phyloP scores from a whole-genome alignment of 805 yeast genomes.

The Alloascoidea hylecoeti region DNA sequence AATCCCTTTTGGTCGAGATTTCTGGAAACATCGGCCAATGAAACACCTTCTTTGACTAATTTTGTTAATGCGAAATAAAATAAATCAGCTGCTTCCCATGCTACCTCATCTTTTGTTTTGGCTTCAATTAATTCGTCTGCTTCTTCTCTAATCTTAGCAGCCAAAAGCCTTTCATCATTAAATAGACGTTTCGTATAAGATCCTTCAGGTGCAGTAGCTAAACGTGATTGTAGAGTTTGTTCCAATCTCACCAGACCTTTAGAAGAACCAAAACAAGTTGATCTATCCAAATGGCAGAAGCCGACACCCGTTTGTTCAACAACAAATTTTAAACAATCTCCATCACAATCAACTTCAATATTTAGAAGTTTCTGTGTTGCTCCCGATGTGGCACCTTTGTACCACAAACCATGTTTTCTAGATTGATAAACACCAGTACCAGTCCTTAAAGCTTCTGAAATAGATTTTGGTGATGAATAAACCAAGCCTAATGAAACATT shows the following conservation, averaged over 20 bases:
- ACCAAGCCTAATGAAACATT: constrained; percentile 79
- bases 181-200: constrained; percentile 90
- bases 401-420: constrained; percentile 84
- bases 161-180: constrained; percentile 57
- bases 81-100: constrained; percentile 97
- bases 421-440: constrained; percentile 89
- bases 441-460: constrained; percentile 67
- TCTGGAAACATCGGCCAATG: constrained; percentile 66
- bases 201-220: constrained; percentile 66
- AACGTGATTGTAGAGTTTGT: constrained; percentile 46
- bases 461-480: constrained; percentile 75
- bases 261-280: constrained; percentile 69
- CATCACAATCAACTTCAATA: constrained; percentile 78
- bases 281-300: constrained; percentile 78
- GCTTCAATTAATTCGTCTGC: constrained; percentile 94
- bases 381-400: constrained; percentile 93
- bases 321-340: constrained; percentile 76
- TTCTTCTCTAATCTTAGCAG: constrained; percentile 88
- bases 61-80: constrained; percentile 54
- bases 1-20: constrained; percentile 73
- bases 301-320: constrained; percentile 82
- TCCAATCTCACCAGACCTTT: constrained; percentile 61
- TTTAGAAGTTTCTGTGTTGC: constrained; percentile 69
- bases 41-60: constrained; percentile 61
- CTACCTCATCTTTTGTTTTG: constrained; percentile 44